Evolutionary conservation across 106 monocot species (phyloP).

Genomic region (Allium cepa): DNA sequence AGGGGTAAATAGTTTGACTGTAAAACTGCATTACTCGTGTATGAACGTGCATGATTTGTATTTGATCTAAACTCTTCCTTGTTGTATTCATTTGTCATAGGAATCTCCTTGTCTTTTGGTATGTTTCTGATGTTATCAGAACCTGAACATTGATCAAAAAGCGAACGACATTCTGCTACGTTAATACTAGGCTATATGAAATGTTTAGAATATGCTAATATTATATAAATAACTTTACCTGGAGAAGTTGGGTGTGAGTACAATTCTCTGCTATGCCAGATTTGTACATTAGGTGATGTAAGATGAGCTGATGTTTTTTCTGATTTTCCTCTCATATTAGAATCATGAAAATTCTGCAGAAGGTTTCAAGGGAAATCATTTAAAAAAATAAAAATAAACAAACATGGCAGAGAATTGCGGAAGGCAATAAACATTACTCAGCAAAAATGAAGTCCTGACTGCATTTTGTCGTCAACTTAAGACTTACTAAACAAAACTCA

Average conservation of each 20-base stretch:
- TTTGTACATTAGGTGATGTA: not conserved
- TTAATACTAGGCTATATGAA: not conserved
- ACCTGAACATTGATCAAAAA: conserved; percentile 4
- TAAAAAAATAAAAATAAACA: not conserved
- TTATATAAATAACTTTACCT: conserved; percentile 9
- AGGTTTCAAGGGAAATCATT: not conserved
- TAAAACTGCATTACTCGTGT: conserved; percentile 1
- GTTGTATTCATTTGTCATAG: not conserved
- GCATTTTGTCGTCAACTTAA: too few species aligned
- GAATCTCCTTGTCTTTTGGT: conserved; percentile 4
- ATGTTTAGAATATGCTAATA: not conserved
- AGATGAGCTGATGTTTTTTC: not conserved
- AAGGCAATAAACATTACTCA: not conserved
- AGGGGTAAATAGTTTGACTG: conserved; percentile 2
- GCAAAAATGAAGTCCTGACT: too few species aligned
- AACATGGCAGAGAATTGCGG: not conserved
- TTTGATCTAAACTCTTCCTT: conserved; percentile 7
- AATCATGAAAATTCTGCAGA: conserved; percentile 4
- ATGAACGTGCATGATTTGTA: conserved; percentile 14
- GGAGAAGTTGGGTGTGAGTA: conserved; percentile 5
- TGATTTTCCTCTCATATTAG: not conserved
- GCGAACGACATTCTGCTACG: not conserved
- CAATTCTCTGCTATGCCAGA: not conserved
- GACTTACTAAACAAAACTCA: too few species aligned
- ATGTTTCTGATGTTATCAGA: not conserved